Evolutionary conservation across 2,329 filamentous ascomycete genomes (phyloP).

Genomic region (Fusarium odoratissimum): DNA sequence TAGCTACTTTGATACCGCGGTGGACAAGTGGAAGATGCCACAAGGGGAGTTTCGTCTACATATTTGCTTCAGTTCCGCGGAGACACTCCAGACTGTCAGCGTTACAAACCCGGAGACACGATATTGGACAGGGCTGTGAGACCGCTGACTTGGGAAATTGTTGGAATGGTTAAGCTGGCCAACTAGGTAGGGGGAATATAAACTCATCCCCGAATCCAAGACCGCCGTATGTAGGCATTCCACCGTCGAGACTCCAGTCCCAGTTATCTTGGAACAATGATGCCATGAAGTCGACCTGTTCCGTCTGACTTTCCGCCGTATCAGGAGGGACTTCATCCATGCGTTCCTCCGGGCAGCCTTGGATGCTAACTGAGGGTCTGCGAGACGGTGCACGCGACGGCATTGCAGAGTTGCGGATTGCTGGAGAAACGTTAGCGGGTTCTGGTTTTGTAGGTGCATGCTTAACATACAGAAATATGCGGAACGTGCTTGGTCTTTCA

Average conservation of each 20-base stretch:
- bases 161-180: neutral
- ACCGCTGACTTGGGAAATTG: neutral
- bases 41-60: neutral
- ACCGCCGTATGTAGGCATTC: conserved; percentile 1
- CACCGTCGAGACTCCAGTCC: conserved; percentile 6
- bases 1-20: neutral
- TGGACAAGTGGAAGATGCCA: neutral
- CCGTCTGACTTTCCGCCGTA: neutral
- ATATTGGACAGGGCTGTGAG: neutral
- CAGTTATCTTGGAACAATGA: neutral
- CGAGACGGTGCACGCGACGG: neutral
- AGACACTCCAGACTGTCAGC: neutral
- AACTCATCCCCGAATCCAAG: neutral
- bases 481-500: neutral
- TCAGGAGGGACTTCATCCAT: too few relatives aligned
- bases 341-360: too few relatives aligned
- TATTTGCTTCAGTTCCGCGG: neutral
- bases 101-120: neutral
- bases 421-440: neutral
- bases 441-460: too few relatives aligned
- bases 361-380: neutral
- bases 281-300: neutral
- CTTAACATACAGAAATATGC: neutral
- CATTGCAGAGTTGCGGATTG: neutral
- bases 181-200: neutral